Evolutionary conservation across 306 rosid species (phyloP).

Genomic region (Boehmeria nivea): DNA sequence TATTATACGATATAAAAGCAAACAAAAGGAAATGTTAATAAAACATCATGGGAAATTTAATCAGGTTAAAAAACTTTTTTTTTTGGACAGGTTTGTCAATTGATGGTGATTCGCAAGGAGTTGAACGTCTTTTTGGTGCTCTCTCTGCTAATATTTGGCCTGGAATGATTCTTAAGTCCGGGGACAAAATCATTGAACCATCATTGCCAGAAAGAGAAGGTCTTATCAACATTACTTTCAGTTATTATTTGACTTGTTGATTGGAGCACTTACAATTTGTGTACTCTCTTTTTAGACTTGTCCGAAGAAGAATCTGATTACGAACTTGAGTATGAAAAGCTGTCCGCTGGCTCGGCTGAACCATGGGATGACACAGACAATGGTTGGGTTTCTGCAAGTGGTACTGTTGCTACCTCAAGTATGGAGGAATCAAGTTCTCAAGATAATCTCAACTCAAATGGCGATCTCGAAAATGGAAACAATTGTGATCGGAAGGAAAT

Average conservation of each 20-base stretch:
- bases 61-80: conserved; percentile 6
- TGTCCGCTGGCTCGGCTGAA: conserved; percentile 65
- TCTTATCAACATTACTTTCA: conserved; percentile 20
- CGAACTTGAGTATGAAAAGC: conserved; percentile 69
- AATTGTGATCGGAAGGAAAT: conserved; percentile 20
- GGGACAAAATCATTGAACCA: conserved; percentile 57
- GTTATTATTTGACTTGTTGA: not conserved
- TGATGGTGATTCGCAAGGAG: conserved; percentile 83
- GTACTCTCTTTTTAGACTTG: conserved; percentile 38
- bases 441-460: conserved; percentile 13
- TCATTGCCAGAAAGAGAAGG: conserved; percentile 69
- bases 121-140: conserved; percentile 80
- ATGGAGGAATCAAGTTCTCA: conserved; percentile 29
- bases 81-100: conserved; percentile 60
- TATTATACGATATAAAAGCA: no score
- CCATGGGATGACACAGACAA: conserved; percentile 62
- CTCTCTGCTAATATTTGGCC: conserved; percentile 96
- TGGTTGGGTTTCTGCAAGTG: conserved; percentile 53
- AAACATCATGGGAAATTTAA: not conserved
- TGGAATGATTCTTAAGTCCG: conserved; percentile 85
- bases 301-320: conserved; percentile 87
- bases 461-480: conserved; percentile 25
- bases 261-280: conserved; percentile 22
- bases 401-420: conserved; percentile 20
- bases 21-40: no score